Base-by-base conservation (phyloP, 352 stramenopile genomes). In the Phytophthora ramorum region DNA sequence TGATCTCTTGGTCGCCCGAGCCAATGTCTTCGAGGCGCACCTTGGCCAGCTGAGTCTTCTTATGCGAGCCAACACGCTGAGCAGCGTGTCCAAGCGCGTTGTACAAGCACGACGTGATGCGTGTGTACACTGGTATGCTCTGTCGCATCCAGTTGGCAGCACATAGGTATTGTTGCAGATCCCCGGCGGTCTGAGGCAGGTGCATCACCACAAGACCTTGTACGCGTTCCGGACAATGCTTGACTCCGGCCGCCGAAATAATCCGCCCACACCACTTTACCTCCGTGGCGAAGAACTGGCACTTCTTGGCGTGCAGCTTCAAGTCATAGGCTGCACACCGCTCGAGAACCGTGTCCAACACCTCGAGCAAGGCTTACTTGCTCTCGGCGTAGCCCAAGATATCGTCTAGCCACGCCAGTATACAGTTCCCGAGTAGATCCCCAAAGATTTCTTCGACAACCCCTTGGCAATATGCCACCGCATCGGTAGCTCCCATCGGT, bases 291-390 rank as follows among this genome's bases (percentile, higher is more conserved):
- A n/a, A n/a, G n/a, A n/a, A n/a, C n/a, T n/a, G n/a, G n/a, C n/a
- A n/a, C n/a, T n/a, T n/a, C 19, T 52, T 61, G 2, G 72, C 64
- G 43, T 78, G 54, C 6, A 83, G 22, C 50, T 83, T 83, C 4
- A 79, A 26, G 5, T 61, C 76, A 24, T 55, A 80, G 9, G 50
- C 7, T 13, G 51, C n/a, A 20, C 71, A 78, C 0, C 38, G 20
- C 0, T 7, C 12, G 1, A 79, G 37, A 26, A 66, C 43, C 4
- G 56, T 14, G 14, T 51, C 35, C 2, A 83, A 32, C 16, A 75
- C 10, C 2, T 60, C 3, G 20, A 83, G 41, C 12, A 77, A 19
- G 0, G 52, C 43, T 1, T 64, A 37, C 20, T 56, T 28, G 14
- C 16, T 35, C 8, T 43, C 34, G 0, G 63, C 75, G 32, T 67